A percentile compares a stretch with the other conserved stretches of the same genome.
Evolutionary conservation across 345 rosid species (phyloP).

Genomic region (Psidium guajava): DNA sequence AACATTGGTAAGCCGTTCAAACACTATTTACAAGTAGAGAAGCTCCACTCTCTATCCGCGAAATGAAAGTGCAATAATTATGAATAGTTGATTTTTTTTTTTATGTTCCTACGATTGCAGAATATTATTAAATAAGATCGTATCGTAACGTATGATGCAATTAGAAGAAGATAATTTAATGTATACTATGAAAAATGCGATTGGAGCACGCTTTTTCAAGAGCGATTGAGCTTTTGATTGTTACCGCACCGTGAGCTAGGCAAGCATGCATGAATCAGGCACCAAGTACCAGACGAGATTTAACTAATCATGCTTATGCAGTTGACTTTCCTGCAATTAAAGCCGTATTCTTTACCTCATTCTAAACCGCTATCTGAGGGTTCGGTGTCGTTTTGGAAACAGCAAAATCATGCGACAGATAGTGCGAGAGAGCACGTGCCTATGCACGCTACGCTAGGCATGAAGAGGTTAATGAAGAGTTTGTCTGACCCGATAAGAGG

Average conservation of each 20-base stretch:
- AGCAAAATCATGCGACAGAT: neutral
- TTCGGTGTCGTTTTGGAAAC: neutral
- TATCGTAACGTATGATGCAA: neutral
- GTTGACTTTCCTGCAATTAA: neutral
- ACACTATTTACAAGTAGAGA: too few species aligned
- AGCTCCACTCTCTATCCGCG: too few species aligned
- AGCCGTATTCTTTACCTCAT: neutral
- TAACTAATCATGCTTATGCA: neutral
- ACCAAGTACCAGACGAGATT: neutral
- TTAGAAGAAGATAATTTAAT: neutral
- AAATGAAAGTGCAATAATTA: too few species aligned
- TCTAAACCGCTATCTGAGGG: neutral
- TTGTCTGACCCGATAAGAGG: neutral
- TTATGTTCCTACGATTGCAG: too few species aligned
- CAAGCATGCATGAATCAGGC: neutral
- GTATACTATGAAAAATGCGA: neutral
- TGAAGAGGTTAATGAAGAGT: neutral
- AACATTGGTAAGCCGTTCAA: too few species aligned
- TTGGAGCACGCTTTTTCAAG: neutral
- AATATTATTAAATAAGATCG: neutral
- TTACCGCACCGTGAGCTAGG: neutral
- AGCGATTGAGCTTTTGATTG: neutral
- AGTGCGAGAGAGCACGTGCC: neutral
- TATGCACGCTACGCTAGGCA: neutral
- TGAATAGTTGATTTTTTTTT: too few species aligned